Percentiles rank a stretch among this genome's conserved stretches.
phyloP scores from a whole-genome alignment of 2,329 filamentous ascomycete species.

The Fusarium nematophilum region DNA sequence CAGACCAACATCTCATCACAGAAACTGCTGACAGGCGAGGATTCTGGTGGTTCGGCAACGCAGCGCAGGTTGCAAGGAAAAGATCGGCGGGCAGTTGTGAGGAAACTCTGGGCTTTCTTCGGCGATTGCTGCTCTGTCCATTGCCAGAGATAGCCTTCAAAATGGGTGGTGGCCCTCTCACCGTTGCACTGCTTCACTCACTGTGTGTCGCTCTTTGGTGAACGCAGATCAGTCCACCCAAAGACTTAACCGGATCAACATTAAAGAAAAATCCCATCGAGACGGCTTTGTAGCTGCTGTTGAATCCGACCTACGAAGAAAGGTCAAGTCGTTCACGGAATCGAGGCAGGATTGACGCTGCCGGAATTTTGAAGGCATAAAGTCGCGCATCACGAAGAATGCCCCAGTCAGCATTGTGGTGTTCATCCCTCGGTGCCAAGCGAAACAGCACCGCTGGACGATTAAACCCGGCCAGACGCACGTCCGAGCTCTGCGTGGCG shows the following conservation, averaged over 20 bases:
- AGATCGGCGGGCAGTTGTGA: too few species aligned
- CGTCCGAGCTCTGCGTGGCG: slow-evolving; percentile 28
- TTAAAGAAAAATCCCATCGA: too few species aligned
- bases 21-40: background rate
- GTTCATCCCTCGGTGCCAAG: slow-evolving; percentile 38
- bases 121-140: too few species aligned
- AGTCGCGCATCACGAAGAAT: slow-evolving; percentile 28
- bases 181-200: too few species aligned
- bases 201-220: too few species aligned
- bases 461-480: slow-evolving; percentile 36
- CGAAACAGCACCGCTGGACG: slow-evolving; percentile 33
- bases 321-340: background rate
- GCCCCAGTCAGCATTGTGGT: slow-evolving; percentile 16
- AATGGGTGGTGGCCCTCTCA: too few species aligned
- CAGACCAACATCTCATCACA: slow-evolving; percentile 15
- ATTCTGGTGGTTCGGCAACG: slow-evolving; percentile 7
- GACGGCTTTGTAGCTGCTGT: too few species aligned
- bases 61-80: background rate
- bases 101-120: too few species aligned
- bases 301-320: too few species aligned
- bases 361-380: slow-evolving; percentile 17
- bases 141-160: too few species aligned
- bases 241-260: too few species aligned
- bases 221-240: too few species aligned
- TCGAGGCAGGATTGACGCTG: background rate